Evolutionary conservation across 305 asterid species (phyloP).

Genomic region (Solanum hybrid): DNA sequence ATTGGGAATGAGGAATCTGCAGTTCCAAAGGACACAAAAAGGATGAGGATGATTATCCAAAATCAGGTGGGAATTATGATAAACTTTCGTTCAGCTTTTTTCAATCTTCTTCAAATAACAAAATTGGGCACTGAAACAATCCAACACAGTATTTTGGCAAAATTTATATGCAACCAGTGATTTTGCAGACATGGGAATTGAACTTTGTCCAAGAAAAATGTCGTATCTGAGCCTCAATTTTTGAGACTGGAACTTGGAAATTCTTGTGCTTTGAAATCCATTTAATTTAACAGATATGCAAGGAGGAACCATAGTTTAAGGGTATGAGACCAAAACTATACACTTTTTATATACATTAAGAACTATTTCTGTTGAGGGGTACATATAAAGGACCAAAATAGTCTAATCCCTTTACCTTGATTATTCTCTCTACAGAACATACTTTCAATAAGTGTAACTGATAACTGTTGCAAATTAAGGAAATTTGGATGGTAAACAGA

Average conservation of each 20-base stretch:
- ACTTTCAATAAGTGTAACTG: neutral
- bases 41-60: neutral
- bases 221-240: neutral
- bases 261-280: neutral
- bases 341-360: neutral
- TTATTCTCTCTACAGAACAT: neutral
- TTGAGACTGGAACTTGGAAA: neutral
- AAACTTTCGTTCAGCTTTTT: neutral
- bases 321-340: neutral
- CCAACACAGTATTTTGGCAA: neutral
- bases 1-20: neutral
- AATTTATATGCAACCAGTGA: neutral
- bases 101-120: neutral
- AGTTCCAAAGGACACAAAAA: neutral
- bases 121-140: neutral
- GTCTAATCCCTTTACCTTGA: neutral
- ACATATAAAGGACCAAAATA: neutral
- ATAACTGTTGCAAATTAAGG: too few relatives aligned
- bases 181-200: neutral
- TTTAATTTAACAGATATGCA: neutral
- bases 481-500: neutral
- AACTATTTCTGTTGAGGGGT: neutral
- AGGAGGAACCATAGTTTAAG: neutral
- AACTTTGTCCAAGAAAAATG: neutral
- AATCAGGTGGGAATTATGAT: neutral